Base-by-base conservation (phyloP, 345 rosid species). In the Passiflora organensis region DNA sequence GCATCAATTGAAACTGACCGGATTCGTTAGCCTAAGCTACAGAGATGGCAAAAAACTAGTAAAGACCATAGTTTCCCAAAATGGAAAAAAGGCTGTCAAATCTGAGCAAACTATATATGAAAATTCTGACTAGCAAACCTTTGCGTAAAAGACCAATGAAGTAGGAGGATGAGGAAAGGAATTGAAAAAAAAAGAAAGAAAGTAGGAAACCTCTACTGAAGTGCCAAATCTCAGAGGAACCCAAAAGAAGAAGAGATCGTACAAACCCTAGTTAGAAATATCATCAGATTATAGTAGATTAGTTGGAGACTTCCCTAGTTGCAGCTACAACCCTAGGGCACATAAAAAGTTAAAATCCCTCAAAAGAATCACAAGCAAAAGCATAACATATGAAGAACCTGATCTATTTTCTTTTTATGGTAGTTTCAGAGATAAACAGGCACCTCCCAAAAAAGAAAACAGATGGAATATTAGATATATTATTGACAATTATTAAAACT, bases 341-440 rank as follows among this genome's bases (percentile, higher is more conserved):
- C 32, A 14, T 15, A 20, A 36, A 17, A 20, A 58, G 42, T 65
- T 23, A 28, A 22, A 6, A 6, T 23, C 20, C 21, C 28, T 8
- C 52, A 13, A 62, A 24, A 36, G 47, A 32, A 32, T 13, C 48
- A 19, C 0, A 43, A 58, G 12, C 49, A 19, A n/a, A n/a, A n/a
- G n/a, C n/a, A n/a, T n/a, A n/a, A n/a, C n/a, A n/a, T n/a, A n/a
- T n/a, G n/a, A n/a, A n/a, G n/a, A 67, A 82, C 72, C 71, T 62
- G 54, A 71, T 69, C 78, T 59, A 71, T 78, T 82, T 80, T 89
- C 79, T 76, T 70, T 80, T 80, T 82, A 77, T 78, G 89, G 60
- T 77, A 72, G 60, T 36, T 62, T 39, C 65, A 59, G 19, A 17
- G 23, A 43, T 56, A 56, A 62, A 52, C 57, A 60, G 57, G n/a